A percentile compares a stretch with the other conserved stretches of the same genome.
These are phyloP conservation scores for Verticillium tricorpus DNA, from an alignment of 2,329 filamentous ascomycete species.

Conservation along the genomic window DNA sequence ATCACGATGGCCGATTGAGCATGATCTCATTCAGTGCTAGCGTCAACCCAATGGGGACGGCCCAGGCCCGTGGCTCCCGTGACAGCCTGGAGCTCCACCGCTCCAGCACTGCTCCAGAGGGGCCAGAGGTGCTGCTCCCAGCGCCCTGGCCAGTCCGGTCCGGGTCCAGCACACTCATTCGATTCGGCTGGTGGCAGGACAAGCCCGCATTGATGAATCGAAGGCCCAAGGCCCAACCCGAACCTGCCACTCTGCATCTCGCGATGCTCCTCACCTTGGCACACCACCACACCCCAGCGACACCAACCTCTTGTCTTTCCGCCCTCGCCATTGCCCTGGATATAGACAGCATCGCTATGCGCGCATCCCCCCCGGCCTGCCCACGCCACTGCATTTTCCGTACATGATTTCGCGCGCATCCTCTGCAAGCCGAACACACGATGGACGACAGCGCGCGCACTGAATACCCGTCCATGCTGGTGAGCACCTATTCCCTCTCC, in stretches of 20 bases:
- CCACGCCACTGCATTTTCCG: constrained; percentile 8
- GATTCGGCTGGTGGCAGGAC: not conserved
- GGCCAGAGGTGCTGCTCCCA: not conserved
- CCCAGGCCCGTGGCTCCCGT: not conserved
- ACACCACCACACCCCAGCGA: not conserved
- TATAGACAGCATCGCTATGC: constrained; percentile 16
- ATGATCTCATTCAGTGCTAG: not conserved
- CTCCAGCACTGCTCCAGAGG: not conserved
- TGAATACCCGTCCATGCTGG: constrained; percentile 94
- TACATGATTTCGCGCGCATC: constrained; percentile 11
- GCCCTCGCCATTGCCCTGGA: constrained; percentile 3
- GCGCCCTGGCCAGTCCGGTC: too few species aligned
- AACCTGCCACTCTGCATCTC: not conserved
- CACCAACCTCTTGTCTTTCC: not conserved
- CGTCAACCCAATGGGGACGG: not conserved
- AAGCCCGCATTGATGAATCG: not conserved
- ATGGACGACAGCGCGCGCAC: constrained; percentile 78
- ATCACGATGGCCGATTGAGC: not conserved
- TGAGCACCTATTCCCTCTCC: constrained; percentile 41
- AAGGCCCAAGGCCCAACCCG: not conserved
- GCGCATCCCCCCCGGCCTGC: constrained; percentile 10
- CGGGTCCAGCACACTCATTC: too few species aligned
- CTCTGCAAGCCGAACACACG: constrained; percentile 18
- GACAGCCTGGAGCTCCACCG: not conserved
- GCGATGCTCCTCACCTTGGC: constrained; percentile 12